Evolutionary conservation across 345 rosid genomes (phyloP), one percentile per base, ranked within the genome.

Genomic region (Lepidium africanum): DNA sequence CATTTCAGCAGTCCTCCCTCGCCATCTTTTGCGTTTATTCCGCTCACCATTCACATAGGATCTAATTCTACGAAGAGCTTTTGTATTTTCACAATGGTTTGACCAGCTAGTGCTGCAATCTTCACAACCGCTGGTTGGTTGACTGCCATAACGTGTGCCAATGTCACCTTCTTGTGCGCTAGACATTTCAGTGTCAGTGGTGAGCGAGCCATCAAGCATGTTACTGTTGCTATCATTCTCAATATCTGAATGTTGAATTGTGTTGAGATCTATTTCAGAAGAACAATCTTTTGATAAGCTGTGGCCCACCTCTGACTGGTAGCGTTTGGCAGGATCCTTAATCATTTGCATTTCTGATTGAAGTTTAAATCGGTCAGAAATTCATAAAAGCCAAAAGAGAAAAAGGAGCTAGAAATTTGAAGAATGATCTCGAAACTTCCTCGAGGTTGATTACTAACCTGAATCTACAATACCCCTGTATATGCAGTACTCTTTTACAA

Each of bases 11-110:
- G 74, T 78, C 59, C 98, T 80, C 68, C 92, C 96, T 77, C 90
- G 84, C 98, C 98, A 93, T 64, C 92, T 81, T 81, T 86, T 93
- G 15, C 95, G 97, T 78, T 88, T 90, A 78, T 81, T 83, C 74
- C 95, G 75, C 78, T 93, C 92, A 58, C 86, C 81, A 56, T 67
- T 65, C 65, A 76, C 70, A 74, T 77, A 75, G 59, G 76, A 77
- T 76, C 85, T 86, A 70, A 67, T 79, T 80, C 83, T 83, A 45
- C 70, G 77, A 17, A 73, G 59, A 69, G 74, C 69, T 69, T 75
- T 82, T 9, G 81, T 75, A 66, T 67, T 76, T 76, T 61, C 83
- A 56, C 80, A 75, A 47, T 80, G 83, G 59, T 82, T 81, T 38
- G 88, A 84, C 65, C 84, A 87, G 69, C 97, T 87, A 7, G 89